These are phyloP conservation scores for Syzygium malaccense DNA, from an alignment of 441 rosid genomes.

Conservation along the genomic window DNA sequence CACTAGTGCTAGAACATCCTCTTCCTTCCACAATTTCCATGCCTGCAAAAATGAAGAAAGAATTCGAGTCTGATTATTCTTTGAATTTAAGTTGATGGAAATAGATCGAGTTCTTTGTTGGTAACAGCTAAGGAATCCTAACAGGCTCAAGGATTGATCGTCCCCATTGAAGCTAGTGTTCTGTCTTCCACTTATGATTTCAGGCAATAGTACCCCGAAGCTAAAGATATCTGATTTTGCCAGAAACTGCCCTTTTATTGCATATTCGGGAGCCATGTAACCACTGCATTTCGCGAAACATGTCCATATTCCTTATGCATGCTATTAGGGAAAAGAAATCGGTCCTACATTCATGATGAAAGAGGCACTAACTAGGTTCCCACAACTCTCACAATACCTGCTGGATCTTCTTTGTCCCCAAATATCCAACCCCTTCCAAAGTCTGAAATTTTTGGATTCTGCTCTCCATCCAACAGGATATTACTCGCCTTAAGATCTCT, in stretches of 20 bases:
- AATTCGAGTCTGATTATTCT: background rate
- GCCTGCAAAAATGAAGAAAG: background rate
- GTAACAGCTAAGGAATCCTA: background rate
- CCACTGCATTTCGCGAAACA: background rate
- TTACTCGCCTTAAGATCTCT: background rate
- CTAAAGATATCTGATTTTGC: background rate
- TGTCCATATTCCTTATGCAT: background rate
- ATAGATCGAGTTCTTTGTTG: background rate
- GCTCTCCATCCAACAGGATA: background rate
- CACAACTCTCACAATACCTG: background rate
- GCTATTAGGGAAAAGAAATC: rapidly evolving
- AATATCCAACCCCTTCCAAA: background rate
- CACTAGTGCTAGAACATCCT: background rate
- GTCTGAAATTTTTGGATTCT: background rate
- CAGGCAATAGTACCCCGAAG: background rate
- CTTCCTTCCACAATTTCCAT: background rate
- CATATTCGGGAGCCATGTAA: rapidly evolving
- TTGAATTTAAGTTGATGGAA: background rate
- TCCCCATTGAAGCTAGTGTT: background rate
- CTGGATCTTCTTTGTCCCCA: background rate
- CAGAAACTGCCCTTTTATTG: rapidly evolving
- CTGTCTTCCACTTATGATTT: background rate
- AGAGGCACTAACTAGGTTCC: background rate
- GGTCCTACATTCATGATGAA: background rate
- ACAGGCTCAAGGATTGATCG: background rate